These are phyloP conservation scores for Linum usitatissimum DNA, from an alignment of 345 rosid genomes.

Conservation along the genomic window DNA sequence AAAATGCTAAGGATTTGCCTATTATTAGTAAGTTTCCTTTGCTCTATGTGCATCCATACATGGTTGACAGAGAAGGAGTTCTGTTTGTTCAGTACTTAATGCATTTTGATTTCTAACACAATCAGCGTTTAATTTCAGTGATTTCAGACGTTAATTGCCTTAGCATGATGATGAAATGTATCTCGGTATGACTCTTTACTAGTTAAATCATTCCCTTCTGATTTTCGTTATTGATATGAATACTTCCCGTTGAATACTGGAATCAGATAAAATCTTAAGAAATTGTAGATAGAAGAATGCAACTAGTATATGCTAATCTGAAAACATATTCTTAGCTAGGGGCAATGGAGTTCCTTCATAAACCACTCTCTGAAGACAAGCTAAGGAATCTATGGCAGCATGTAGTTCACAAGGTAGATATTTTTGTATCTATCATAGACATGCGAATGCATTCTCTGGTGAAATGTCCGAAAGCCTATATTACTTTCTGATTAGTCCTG, in stretches of 20 bases:
- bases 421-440: background rate
- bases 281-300: background rate
- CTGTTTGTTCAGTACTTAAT: background rate
- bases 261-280: too few species aligned
- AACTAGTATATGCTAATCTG: conserved; percentile 11
- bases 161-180: conserved; percentile 83
- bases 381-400: conserved; percentile 94
- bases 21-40: conserved; percentile 55
- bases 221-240: background rate
- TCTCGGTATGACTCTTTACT: conserved; percentile 47
- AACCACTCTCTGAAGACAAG: conserved; percentile 76
- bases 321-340: conserved; percentile 60
- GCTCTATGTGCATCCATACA: background rate
- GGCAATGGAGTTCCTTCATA: conserved; percentile 87
- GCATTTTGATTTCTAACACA: conserved; percentile 15
- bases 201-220: too few species aligned
- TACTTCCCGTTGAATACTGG: background rate
- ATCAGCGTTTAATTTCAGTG: conserved; percentile 42
- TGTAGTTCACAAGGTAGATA: conserved; percentile 76
- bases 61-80: background rate
- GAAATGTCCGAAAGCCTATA: conserved; percentile 12
- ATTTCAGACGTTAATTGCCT: conserved; percentile 68
- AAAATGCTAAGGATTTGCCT: conserved; percentile 69
- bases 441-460: background rate
- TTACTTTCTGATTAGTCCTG: conserved; percentile 11